Percentiles rank a stretch among this genome's conserved stretches.
Conservation (phyloP, 257 asterid genomes). For the Capsicum pubescens region DNA sequence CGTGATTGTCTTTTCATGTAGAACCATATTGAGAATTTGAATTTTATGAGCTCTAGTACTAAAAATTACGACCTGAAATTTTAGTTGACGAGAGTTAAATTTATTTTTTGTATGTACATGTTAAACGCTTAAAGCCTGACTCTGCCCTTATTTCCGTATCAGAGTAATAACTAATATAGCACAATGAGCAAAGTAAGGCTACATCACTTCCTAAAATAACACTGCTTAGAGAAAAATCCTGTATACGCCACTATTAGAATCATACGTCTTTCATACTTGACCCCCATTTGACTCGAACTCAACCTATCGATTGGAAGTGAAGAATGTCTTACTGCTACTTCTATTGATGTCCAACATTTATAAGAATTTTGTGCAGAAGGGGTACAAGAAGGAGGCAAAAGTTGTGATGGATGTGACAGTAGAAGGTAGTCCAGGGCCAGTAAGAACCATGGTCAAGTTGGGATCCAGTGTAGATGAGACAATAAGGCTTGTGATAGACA, state of each 20-base stretch:
- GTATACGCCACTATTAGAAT: no score
- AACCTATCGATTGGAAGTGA: background rate
- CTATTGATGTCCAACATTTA: constrained; percentile 9
- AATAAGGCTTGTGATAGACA: constrained; percentile 54
- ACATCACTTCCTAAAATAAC: background rate
- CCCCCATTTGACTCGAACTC: background rate
- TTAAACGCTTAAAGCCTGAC: no score
- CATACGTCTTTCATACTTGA: no score
- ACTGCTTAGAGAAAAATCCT: background rate
- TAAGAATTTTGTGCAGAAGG: constrained; percentile 30
- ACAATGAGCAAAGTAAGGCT: no score
- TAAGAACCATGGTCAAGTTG: constrained; percentile 68
- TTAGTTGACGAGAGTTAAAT: no score
- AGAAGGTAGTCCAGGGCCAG: constrained; percentile 82
- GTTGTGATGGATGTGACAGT: constrained; percentile 76
- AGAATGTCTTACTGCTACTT: background rate
- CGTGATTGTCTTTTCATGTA: background rate
- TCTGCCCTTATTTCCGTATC: no score
- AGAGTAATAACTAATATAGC: no score
- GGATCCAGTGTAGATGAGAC: constrained; percentile 69
- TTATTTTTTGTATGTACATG: no score
- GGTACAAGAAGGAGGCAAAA: constrained; percentile 61
- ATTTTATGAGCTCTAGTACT: background rate
- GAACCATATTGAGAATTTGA: background rate
- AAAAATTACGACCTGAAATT: no score